phyloP scores from a whole-genome alignment of 768 basidiomycete genomes.

The Dioszegia hungarica region DNA sequence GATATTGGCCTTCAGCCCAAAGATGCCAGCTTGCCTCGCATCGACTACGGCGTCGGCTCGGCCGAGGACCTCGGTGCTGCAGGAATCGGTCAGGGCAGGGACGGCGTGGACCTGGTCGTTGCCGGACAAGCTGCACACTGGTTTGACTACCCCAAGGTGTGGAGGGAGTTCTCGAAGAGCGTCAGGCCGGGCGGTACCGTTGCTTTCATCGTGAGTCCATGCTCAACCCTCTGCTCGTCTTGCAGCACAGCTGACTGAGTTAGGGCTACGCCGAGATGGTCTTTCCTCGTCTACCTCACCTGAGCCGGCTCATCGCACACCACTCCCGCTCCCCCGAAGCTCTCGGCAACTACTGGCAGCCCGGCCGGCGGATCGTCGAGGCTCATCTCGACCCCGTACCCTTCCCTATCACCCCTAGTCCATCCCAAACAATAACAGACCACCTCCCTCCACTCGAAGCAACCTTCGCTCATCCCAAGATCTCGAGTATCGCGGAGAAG shows the following conservation, averaged over 20 bases:
- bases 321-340: slow-evolving; percentile 41
- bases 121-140: slow-evolving; percentile 76
- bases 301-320: slow-evolving; percentile 57
- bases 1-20: slow-evolving; percentile 31
- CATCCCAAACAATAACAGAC: neutral
- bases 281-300: slow-evolving; percentile 59
- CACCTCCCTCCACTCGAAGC: slow-evolving; percentile 1
- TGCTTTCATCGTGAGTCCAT: slow-evolving; percentile 70
- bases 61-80: slow-evolving; percentile 57
- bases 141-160: slow-evolving; percentile 70
- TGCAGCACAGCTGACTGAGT: neutral
- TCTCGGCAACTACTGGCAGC: slow-evolving; percentile 71
- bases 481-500: neutral
- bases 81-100: slow-evolving; percentile 51
- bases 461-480: neutral
- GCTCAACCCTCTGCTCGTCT: too few relatives aligned
- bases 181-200: slow-evolving; percentile 62
- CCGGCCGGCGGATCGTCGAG: slow-evolving; percentile 71
- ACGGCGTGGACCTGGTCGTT: slow-evolving; percentile 63
- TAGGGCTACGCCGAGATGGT: slow-evolving; percentile 65
- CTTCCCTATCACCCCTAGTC: slow-evolving; percentile 26
- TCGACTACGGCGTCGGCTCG: slow-evolving; percentile 50
- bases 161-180: slow-evolving; percentile 63
- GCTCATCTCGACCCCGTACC: slow-evolving; percentile 65
- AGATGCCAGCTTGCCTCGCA: slow-evolving; percentile 19